phyloP scores from a whole-genome alignment of 768 basidiomycete species.

The Royoungia palumana region DNA sequence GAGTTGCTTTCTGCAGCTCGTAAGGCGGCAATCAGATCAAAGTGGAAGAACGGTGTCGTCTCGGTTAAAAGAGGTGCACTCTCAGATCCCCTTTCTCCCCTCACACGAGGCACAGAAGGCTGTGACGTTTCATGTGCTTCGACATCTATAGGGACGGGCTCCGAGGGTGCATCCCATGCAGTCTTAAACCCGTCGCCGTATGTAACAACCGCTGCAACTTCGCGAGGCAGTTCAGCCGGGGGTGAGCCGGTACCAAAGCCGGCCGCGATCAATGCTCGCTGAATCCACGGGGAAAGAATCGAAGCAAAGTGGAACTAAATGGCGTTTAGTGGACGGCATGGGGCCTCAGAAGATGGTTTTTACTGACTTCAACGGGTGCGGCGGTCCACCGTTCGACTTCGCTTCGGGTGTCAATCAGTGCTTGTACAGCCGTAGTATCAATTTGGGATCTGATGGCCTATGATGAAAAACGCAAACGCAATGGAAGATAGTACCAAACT shows the following conservation, averaged over 20 bases:
- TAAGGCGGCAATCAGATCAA: slow-evolving; percentile 75
- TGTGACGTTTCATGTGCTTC: slow-evolving; percentile 31
- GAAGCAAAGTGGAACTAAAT: slow-evolving; percentile 91
- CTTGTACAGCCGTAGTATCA: slow-evolving; percentile 89
- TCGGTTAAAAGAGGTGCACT: slow-evolving; percentile 40
- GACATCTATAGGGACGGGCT: slow-evolving; percentile 24
- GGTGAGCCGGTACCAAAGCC: slow-evolving; percentile 78
- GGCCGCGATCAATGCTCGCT: slow-evolving; percentile 82
- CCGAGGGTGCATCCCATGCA: slow-evolving; percentile 11
- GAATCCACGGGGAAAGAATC: slow-evolving; percentile 90
- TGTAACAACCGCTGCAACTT: slow-evolving; percentile 78
- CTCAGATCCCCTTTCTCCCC: background rate
- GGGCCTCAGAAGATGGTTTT: background rate
- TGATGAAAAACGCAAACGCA: slow-evolving; percentile 1
- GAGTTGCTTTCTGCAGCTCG: slow-evolving; percentile 56
- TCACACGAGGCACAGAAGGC: background rate
- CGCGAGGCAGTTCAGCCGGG: slow-evolving; percentile 41
- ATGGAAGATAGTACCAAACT: slow-evolving; percentile 1
- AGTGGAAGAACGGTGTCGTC: slow-evolving; percentile 86
- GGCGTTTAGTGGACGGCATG: slow-evolving; percentile 1
- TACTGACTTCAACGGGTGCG: slow-evolving; percentile 61
- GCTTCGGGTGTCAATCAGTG: slow-evolving; percentile 82
- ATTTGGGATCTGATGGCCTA: slow-evolving; percentile 63
- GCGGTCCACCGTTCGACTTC: slow-evolving; percentile 90
- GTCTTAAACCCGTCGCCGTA: slow-evolving; percentile 44